Evolutionary conservation across 768 basidiomycete species (phyloP).

Genomic region (Dioszegia crocea): DNA sequence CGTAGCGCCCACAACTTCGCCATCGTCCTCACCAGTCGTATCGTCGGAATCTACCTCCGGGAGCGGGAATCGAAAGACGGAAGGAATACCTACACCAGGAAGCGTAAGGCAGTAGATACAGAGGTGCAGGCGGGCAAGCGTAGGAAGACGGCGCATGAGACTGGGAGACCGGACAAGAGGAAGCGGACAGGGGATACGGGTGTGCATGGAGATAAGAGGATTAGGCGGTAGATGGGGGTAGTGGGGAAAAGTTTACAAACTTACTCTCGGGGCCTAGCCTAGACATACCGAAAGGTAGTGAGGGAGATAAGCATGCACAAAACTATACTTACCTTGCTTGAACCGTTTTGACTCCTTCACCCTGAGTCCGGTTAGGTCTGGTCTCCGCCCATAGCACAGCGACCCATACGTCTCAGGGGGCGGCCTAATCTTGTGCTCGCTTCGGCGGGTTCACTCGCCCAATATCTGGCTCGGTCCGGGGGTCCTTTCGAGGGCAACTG

Average conservation of each 20-base stretch:
- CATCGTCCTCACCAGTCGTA: not conserved
- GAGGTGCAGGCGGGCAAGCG: not conserved
- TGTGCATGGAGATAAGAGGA: not conserved
- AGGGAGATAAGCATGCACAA: not conserved
- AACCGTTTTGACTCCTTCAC: constrained; percentile 30
- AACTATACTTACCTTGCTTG: constrained; percentile 45
- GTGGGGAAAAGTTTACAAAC: not conserved
- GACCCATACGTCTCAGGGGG: constrained; percentile 45
- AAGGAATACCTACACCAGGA: not conserved
- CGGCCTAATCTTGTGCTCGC: constrained; percentile 41
- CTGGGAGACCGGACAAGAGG: not conserved
- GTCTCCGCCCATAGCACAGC: constrained; percentile 46
- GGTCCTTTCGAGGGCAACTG: constrained; percentile 44
- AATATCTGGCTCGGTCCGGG: constrained; percentile 45
- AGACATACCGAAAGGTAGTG: not conserved
- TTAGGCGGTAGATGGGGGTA: not conserved
- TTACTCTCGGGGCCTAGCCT: not conserved
- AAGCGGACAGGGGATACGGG: not conserved
- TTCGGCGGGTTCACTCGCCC: constrained; percentile 44
- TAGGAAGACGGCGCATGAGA: not conserved
- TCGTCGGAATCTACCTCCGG: not conserved
- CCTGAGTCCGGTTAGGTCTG: constrained; percentile 30
- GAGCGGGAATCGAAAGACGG: not conserved
- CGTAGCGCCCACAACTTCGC: not conserved
- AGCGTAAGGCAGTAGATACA: not conserved